Conservation (phyloP, 2,329 filamentous ascomycete genomes). For the Phaeosphaeria sp. region DNA sequence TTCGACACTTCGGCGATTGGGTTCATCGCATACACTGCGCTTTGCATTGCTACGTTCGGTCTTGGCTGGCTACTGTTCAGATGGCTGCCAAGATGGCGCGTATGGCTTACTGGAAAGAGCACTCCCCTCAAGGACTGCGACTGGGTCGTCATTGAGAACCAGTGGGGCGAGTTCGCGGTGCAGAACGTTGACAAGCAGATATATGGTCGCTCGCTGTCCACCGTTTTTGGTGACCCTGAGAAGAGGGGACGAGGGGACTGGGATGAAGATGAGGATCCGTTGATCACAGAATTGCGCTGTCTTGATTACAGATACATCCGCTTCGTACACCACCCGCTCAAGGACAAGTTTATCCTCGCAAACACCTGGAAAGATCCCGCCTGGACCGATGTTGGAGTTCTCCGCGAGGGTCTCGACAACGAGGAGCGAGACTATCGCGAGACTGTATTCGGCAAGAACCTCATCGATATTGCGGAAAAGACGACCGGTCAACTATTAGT, state of each 20-base stretch:
- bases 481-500: constrained; percentile 80
- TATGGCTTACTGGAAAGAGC: constrained; percentile 74
- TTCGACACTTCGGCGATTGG: constrained; percentile 81
- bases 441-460: constrained; percentile 85
- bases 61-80: constrained; percentile 83
- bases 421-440: constrained; percentile 87
- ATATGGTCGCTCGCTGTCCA: constrained; percentile 69
- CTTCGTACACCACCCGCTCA: constrained; percentile 87
- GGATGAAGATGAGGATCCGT: constrained; percentile 75
- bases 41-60: constrained; percentile 78
- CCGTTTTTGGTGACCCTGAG: constrained; percentile 71
- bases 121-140: constrained; percentile 75
- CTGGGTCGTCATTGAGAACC: constrained; percentile 96
- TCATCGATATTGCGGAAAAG: constrained; percentile 94
- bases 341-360: constrained; percentile 86
- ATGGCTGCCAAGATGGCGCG: constrained; percentile 89
- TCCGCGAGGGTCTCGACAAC: constrained; percentile 81
- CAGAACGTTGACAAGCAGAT: constrained; percentile 68
- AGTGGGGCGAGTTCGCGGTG: constrained; percentile 93
- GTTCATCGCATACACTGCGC: constrained; percentile 69
- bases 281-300: constrained; percentile 75
- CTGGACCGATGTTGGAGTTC: constrained; percentile 79
- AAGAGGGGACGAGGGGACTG: constrained; percentile 72
- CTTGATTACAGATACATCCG: constrained; percentile 94
- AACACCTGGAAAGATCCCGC: constrained; percentile 93